phyloP scores from a whole-genome alignment of 1,284 basidiomycete species.

The Ustilago hordei region DNA sequence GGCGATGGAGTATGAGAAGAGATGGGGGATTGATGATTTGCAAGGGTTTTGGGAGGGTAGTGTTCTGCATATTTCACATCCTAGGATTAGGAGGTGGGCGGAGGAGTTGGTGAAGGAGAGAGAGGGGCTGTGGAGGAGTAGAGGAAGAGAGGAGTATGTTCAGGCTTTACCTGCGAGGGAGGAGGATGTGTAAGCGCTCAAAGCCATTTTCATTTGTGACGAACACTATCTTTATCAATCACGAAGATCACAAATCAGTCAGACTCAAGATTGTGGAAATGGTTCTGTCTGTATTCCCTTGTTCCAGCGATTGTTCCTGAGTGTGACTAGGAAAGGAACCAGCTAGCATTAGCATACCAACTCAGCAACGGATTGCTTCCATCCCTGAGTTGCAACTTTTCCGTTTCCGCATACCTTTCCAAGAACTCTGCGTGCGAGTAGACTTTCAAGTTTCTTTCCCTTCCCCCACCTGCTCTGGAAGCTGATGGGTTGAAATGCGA shows the following conservation, averaged over 20 bases:
- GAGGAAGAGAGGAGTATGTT: constrained; percentile 32
- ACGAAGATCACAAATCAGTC: neutral
- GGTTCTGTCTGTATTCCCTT: neutral
- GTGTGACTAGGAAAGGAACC: constrained; percentile 62
- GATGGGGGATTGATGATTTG: constrained; percentile 59
- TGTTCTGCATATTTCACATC: constrained; percentile 49
- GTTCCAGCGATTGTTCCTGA: neutral
- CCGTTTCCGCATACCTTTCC: constrained; percentile 81
- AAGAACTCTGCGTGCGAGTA: constrained; percentile 80
- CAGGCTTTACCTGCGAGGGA: constrained; percentile 12
- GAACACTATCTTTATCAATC: constrained; percentile 1
- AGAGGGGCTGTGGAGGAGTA: constrained; percentile 46
- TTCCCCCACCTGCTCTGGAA: constrained; percentile 1
- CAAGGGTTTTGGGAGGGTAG: constrained; percentile 64
- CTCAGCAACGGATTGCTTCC: constrained; percentile 89
- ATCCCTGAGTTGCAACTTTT: constrained; percentile 77
- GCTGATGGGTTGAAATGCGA: constrained; percentile 5
- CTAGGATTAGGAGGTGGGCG: constrained; percentile 54
- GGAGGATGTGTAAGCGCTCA: neutral
- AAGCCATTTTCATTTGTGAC: neutral
- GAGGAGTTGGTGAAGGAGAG: constrained; percentile 49
- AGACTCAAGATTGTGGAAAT: neutral
- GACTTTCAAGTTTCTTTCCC: constrained; percentile 25
- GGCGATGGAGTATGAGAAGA: constrained; percentile 72
- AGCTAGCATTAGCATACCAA: constrained; percentile 88